phyloP scores from a whole-genome alignment of 202 grass and related monocot genomes.

The Schoenoplectus triqueter region DNA sequence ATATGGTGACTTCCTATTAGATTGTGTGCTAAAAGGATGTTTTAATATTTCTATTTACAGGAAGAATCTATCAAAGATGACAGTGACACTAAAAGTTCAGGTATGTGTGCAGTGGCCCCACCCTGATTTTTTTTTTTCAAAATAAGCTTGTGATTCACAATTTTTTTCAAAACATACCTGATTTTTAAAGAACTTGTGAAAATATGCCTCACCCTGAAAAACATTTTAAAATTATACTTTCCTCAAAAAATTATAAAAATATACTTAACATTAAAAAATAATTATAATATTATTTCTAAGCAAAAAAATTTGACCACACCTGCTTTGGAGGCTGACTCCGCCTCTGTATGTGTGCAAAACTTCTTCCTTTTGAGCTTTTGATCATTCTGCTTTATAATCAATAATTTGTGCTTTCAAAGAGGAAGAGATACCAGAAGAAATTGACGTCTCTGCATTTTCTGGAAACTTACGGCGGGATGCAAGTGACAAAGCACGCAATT shows the following conservation, averaged over 20 bases:
- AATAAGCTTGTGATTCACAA: too few relatives aligned
- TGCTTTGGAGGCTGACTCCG: too few relatives aligned
- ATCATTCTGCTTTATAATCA: slow-evolving; percentile 31
- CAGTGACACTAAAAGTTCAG: slow-evolving; percentile 54
- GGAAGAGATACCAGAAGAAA: slow-evolving; percentile 58
- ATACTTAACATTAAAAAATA: too few relatives aligned
- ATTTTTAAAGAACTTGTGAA: too few relatives aligned
- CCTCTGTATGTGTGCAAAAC: slow-evolving; percentile 39
- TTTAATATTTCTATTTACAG: slow-evolving; percentile 50
- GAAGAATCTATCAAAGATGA: slow-evolving; percentile 47
- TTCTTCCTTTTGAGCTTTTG: slow-evolving; percentile 28
- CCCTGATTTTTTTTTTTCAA: too few relatives aligned
- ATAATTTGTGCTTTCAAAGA: slow-evolving; percentile 39
- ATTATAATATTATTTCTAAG: too few relatives aligned
- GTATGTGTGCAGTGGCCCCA: slow-evolving; percentile 39
- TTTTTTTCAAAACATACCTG: too few relatives aligned
- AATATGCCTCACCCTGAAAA: too few relatives aligned
- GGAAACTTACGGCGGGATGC: slow-evolving; percentile 60
- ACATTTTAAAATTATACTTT: too few relatives aligned
- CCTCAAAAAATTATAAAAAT: too few relatives aligned
- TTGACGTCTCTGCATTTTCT: slow-evolving; percentile 79
- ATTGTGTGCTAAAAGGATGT: slow-evolving; percentile 32
- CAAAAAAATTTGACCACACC: too few relatives aligned
- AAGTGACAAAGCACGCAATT: slow-evolving; percentile 77
- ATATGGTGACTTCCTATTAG: slow-evolving; percentile 2